Conservation (phyloP, 1,139 yeast genomes). For the Pichia sp. region DNA sequence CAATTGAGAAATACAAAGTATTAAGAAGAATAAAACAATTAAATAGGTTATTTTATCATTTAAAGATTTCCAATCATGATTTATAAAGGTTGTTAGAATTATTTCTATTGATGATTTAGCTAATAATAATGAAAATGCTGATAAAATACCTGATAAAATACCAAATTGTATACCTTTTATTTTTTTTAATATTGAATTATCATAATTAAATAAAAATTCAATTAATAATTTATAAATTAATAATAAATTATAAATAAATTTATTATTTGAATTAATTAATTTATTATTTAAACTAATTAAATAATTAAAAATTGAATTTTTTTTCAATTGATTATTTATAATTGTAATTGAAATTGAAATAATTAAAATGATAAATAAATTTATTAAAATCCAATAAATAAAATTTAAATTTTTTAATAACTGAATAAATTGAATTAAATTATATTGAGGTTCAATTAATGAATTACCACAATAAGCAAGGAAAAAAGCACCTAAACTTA, state of each 20-base stretch:
- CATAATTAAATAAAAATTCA: slow-evolving; percentile 9
- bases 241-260: background rate
- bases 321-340: slow-evolving; percentile 10
- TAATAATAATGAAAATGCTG: slow-evolving; percentile 79
- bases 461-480: slow-evolving; percentile 69
- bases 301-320: background rate
- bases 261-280: background rate
- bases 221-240: background rate
- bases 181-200: slow-evolving; percentile 22
- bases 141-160: slow-evolving; percentile 64
- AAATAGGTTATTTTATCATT: slow-evolving; percentile 37
- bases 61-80: slow-evolving; percentile 22
- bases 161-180: slow-evolving; percentile 58
- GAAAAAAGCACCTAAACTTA: slow-evolving; percentile 69
- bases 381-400: slow-evolving; percentile 38
- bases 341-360: slow-evolving; percentile 25
- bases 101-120: slow-evolving; percentile 82
- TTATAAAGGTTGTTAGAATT: slow-evolving; percentile 41
- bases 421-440: slow-evolving; percentile 39
- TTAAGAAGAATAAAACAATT: slow-evolving; percentile 53
- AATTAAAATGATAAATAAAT: slow-evolving; percentile 28
- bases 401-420: slow-evolving; percentile 38
- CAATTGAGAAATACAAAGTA: slow-evolving; percentile 67
- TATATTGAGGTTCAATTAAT: slow-evolving; percentile 45
- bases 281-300: background rate